Base-by-base conservation (phyloP, 1,284 basidiomycete species). In the Ganoderma sinense region DNA sequence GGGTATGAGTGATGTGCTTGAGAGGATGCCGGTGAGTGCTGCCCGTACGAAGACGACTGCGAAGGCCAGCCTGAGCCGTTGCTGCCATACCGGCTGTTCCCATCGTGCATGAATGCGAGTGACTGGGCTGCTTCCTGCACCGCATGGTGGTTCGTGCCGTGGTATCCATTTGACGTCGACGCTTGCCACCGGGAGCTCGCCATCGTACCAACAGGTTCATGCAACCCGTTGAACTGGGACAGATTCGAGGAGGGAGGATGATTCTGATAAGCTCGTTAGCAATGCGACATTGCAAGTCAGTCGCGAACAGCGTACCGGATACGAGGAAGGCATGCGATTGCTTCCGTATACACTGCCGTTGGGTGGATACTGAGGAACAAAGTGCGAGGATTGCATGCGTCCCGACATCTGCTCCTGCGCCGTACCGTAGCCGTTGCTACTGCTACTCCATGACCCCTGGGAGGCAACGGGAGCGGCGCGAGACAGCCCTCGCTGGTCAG, bases 91-190 rank as follows among this genome's bases (percentile, higher is more conserved):
- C 73, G 73, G 18, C 62, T 41, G 45, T 59, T 53, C 26, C 64
- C 53, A 51, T 74, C 76, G 23, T 77, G 76, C 74, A 77, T 71
- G 55, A 65, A 74, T 0, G 76, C 73, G 20, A 77, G 73, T 1
- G 76, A 77, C 66, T 75, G 74, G 2, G 76, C 76, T 10, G 76
- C 76, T 16, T 73, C 66, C 14, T 73, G 74, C n/a, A 73, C 67
- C 5, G 74, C 73, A 61, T 60, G 36, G 64, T 71, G n/a, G 65
- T 71, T 36, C 56, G 20, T 5, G 70, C 72, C 55, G 31, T 66
- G 65, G 51, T 73, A 74, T 26, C 74, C 73, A 60, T 71, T 75
- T 18, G 68, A 39, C 61, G 59, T 60, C 41, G 63, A 33, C 31
- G 73, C 41, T 40, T 51, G 60, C 70, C 69, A 71, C n/a, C 71